Percentiles rank a stretch among this genome's conserved stretches.
These are phyloP conservation scores for Tulasnella sp. DNA, from an alignment of 768 basidiomycete genomes.

Conservation along the genomic window DNA sequence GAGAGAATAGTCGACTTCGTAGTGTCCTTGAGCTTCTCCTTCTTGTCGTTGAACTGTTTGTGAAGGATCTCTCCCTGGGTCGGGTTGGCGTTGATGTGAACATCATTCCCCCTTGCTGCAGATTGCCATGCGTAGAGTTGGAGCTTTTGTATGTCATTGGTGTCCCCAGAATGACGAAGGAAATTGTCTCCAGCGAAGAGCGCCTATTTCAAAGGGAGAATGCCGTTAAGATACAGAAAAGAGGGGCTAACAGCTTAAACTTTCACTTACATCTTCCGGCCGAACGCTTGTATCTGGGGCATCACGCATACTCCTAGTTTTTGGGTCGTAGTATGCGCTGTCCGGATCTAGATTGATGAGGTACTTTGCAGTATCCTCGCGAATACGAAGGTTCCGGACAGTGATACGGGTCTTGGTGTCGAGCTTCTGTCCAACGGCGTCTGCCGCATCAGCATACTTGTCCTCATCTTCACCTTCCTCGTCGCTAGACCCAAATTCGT, in stretches of 20 bases:
- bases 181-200: conserved; percentile 97
- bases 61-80: conserved; percentile 91
- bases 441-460: conserved; percentile 96
- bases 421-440: conserved; percentile 94
- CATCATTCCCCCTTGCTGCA: conserved; percentile 81
- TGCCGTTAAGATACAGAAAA: not conserved
- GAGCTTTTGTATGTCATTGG: conserved; percentile 80
- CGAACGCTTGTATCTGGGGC: conserved; percentile 68
- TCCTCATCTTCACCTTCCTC: conserved; percentile 96
- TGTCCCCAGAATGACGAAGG: conserved; percentile 80
- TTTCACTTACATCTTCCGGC: conserved; percentile 69
- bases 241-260: not conserved
- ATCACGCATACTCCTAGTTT: conserved; percentile 99
- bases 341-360: conserved; percentile 91
- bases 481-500: conserved; percentile 89
- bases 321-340: conserved; percentile 97
- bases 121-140: conserved; percentile 98
- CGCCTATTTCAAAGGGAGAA: conserved; percentile 36
- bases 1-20: conserved; percentile 81
- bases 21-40: conserved; percentile 79
- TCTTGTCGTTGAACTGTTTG: conserved; percentile 83
- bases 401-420: conserved; percentile 98
- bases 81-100: conserved; percentile 92
- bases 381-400: conserved; percentile 93
- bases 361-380: conserved; percentile 99